A percentile compares a stretch with the other conserved stretches of the same genome.
Conservation (phyloP, 306 rosid species). For the Trifolium subterraneum region DNA sequence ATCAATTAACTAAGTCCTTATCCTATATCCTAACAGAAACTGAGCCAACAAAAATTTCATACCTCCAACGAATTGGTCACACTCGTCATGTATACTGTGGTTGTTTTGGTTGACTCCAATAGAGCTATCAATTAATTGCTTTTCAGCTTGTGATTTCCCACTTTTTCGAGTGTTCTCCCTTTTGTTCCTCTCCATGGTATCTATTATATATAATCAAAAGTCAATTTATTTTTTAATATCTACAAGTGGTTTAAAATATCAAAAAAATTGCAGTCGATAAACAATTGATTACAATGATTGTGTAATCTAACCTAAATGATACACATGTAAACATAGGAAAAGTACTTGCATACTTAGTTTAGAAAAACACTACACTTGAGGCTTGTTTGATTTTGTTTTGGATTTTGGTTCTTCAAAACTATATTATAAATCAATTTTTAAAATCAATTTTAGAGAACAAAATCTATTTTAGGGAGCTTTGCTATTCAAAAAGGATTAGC, state of each 20-base stretch:
- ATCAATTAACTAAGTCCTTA: background rate
- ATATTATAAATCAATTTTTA: background rate
- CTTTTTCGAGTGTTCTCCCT: background rate
- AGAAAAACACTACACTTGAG: background rate
- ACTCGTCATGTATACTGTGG: background rate
- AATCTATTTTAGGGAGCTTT: no score
- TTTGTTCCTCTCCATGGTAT: slow-evolving; percentile 8
- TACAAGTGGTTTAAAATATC: background rate
- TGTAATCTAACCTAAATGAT: background rate
- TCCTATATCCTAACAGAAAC: background rate
- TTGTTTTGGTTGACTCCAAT: slow-evolving; percentile 18
- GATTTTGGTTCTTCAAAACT: background rate
- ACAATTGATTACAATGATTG: slow-evolving; percentile 5
- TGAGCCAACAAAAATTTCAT: background rate
- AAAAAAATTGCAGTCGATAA: background rate
- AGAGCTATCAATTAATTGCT: slow-evolving; percentile 16
- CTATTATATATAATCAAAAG: slow-evolving; percentile 2
- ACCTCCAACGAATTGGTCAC: slow-evolving; percentile 2
- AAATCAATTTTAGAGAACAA: background rate
- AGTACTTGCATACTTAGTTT: background rate
- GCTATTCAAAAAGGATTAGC: no score
- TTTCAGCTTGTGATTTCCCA: background rate
- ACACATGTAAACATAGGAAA: background rate
- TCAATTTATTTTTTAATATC: background rate
- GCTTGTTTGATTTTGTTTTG: background rate